A percentile compares a stretch with the other conserved stretches of the same genome.
phyloP scores from a whole-genome alignment of 176 grass and related monocot species.

The Paspalum vaginatum region DNA sequence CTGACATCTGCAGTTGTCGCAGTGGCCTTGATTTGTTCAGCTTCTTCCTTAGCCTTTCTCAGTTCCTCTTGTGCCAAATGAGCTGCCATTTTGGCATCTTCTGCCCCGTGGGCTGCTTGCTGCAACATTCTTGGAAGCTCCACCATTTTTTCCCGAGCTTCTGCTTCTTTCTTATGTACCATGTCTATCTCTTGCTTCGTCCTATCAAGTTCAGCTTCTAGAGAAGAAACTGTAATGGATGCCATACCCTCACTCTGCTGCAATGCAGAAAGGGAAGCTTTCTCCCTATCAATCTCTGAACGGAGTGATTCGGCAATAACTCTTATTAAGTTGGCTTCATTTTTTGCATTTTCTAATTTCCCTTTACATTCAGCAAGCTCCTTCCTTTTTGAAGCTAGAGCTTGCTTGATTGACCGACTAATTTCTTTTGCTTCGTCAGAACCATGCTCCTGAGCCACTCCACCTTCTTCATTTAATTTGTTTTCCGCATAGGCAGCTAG shows the following conservation, averaged over 20 bases:
- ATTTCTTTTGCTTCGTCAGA: constrained; percentile 63
- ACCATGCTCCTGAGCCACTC: constrained; percentile 40
- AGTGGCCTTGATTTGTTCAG: constrained; percentile 72
- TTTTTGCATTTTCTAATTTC: constrained; percentile 56
- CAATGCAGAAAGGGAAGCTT: constrained; percentile 65
- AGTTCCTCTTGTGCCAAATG: constrained; percentile 76
- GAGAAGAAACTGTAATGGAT: constrained; percentile 76
- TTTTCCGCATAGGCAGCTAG: constrained; percentile 60
- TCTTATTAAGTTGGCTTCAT: constrained; percentile 64
- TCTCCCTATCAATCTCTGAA: constrained; percentile 69
- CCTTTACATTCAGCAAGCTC: constrained; percentile 72
- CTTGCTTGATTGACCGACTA: constrained; percentile 56
- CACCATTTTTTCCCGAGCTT: constrained; percentile 62
- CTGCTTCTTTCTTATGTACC: constrained; percentile 66
- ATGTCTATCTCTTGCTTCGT: constrained; percentile 74
- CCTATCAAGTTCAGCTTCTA: constrained; percentile 79
- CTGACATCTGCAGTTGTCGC: constrained; percentile 65
- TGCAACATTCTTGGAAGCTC: constrained; percentile 88
- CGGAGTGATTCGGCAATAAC: constrained; percentile 56
- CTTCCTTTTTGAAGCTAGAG: constrained; percentile 59
- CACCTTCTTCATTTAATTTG: constrained; percentile 66
- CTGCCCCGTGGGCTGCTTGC: constrained; percentile 75
- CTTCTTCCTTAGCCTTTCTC: constrained; percentile 75
- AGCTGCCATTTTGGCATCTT: constrained; percentile 64
- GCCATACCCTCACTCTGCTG: constrained; percentile 91